phyloP scores from a whole-genome alignment of 2,329 filamentous ascomycete genomes.

The Fusarium zealandicum region DNA sequence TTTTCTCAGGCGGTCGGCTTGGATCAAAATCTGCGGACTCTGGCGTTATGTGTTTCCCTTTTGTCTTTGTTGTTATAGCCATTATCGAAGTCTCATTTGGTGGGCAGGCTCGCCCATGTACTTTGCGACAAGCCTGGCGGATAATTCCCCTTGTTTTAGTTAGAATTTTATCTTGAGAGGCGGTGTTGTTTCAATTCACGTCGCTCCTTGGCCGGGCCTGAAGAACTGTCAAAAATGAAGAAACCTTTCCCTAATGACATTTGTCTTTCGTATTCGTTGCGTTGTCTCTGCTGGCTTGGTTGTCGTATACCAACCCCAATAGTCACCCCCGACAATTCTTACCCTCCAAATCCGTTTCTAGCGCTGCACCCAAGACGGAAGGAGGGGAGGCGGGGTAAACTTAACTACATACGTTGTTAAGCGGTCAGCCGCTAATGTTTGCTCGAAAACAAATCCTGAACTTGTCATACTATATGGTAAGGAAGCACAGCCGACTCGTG shows the following conservation, averaged over 20 bases:
- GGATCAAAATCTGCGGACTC: constrained; percentile 44
- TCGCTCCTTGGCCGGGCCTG: constrained; percentile 34
- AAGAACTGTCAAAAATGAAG: constrained; percentile 29
- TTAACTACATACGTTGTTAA: no score
- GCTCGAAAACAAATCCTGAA: no score
- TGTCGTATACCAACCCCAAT: no score
- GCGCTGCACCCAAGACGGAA: no score
- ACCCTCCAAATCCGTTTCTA: no score
- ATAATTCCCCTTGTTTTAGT: constrained; percentile 39
- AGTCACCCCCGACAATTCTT: no score
- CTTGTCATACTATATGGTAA: no score
- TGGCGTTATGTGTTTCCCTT: constrained; percentile 42
- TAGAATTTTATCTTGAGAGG: constrained; percentile 39
- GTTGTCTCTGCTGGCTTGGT: not conserved
- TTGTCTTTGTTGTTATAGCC: constrained; percentile 27
- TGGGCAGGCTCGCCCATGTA: constrained; percentile 37
- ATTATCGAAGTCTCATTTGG: constrained; percentile 26
- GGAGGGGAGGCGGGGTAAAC: no score
- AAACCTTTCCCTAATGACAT: constrained; percentile 22
- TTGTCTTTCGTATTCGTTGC: not conserved
- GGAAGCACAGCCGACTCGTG: no score
- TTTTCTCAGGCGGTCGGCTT: constrained; percentile 41
- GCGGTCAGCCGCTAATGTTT: no score
- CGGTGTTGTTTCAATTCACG: constrained; percentile 35
- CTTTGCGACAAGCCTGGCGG: constrained; percentile 37